Percentiles rank a stretch among this genome's conserved stretches.
phyloP scores from a whole-genome alignment of 2,329 filamentous ascomycete genomes.

The Aspergillus carbonarius region DNA sequence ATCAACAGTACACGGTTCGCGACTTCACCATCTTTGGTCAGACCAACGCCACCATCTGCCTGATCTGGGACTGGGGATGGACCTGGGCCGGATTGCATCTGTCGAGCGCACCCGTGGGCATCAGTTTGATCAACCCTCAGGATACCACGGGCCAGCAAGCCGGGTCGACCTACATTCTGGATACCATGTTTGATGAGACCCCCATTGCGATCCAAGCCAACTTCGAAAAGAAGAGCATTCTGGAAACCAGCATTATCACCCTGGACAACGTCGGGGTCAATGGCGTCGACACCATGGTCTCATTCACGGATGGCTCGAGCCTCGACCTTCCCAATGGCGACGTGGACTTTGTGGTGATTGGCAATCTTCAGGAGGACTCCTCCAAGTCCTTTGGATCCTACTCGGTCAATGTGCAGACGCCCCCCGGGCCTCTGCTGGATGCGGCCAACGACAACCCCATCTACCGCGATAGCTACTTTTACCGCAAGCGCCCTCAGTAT shows the following conservation, averaged over 20 bases:
- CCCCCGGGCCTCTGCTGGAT: neutral
- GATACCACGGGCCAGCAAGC: slow-evolving; percentile 18
- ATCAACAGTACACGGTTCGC: neutral
- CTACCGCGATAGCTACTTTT: neutral
- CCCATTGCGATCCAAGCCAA: neutral
- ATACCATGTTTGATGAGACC: neutral
- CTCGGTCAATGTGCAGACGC: neutral
- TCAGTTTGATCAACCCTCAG: slow-evolving; percentile 33
- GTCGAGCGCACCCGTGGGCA: slow-evolving; percentile 28
- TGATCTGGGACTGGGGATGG: slow-evolving; percentile 3
- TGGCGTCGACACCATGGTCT: neutral
- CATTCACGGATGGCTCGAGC: neutral
- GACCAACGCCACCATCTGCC: neutral
- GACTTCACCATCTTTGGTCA: neutral
- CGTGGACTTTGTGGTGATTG: neutral
- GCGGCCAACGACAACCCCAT: neutral
- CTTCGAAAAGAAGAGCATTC: neutral
- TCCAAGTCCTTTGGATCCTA: neutral
- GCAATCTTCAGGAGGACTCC: neutral
- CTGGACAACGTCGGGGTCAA: neutral
- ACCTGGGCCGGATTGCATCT: slow-evolving; percentile 7
- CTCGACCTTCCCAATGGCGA: neutral
- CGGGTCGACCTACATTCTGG: neutral
- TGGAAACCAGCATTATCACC: neutral
- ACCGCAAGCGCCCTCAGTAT: slow-evolving; percentile 41